Conservation (phyloP, 2,329 filamentous ascomycete species). For the Sporothrix globosa region DNA sequence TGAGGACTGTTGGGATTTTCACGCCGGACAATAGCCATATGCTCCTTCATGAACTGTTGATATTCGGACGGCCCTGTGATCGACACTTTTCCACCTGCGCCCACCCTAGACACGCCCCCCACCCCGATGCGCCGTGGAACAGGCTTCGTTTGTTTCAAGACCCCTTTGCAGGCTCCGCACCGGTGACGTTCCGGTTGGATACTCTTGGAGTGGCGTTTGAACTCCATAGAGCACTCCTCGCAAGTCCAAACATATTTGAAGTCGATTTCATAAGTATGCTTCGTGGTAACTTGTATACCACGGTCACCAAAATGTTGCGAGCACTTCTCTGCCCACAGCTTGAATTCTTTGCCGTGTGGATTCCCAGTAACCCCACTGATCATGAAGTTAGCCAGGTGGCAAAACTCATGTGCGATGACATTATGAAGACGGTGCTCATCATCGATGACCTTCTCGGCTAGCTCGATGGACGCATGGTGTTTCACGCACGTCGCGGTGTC, state of each 20-base stretch:
- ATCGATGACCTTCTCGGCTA: conserved; percentile 86
- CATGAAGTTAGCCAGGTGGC: conserved; percentile 92
- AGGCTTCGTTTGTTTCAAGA: conserved; percentile 77
- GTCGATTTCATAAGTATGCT: conserved; percentile 85
- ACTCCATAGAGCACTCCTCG: conserved; percentile 67
- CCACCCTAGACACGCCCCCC: background rate
- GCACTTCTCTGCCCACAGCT: conserved; percentile 44
- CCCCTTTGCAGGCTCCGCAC: conserved; percentile 75
- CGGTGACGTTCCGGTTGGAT: conserved; percentile 72
- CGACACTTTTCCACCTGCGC: conserved; percentile 26
- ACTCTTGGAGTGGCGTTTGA: conserved; percentile 82
- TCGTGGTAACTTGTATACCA: conserved; percentile 81
- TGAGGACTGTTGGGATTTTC: conserved; percentile 62
- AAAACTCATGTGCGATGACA: conserved; percentile 95
- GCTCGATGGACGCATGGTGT: conserved; percentile 78
- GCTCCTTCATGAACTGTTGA: conserved; percentile 63
- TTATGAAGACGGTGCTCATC: conserved; percentile 78
- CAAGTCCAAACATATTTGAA: conserved; percentile 93
- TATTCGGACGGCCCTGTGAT: conserved; percentile 46
- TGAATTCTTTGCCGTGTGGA: conserved; percentile 39
- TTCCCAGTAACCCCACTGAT: conserved; percentile 57
- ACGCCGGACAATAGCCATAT: conserved; percentile 64
- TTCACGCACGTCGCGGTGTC: conserved; percentile 43
- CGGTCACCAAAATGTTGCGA: conserved; percentile 60
- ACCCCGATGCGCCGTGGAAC: conserved; percentile 57